phyloP scores from a whole-genome alignment of 202 grass and related monocot genomes.

The Panicum virgatum region DNA sequence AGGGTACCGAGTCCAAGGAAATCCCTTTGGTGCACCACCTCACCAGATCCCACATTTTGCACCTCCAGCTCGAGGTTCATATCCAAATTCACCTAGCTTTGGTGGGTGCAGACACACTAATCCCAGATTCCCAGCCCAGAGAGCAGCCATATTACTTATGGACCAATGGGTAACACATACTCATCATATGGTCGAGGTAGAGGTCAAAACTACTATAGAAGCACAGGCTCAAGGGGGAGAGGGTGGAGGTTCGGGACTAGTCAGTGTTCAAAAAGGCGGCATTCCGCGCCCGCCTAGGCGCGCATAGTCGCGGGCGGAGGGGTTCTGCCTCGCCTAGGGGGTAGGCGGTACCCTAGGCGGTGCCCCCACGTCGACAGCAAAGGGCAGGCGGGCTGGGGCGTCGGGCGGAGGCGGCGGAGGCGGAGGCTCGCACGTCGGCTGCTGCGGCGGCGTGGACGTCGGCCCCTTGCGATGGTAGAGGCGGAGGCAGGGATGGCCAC shows the following conservation, averaged over 20 bases:
- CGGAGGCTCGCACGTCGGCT: no score
- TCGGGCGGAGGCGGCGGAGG: no score
- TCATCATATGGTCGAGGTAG: constrained; percentile 20
- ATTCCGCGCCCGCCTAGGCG: no score
- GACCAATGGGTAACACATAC: constrained; percentile 20
- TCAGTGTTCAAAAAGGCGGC: no score
- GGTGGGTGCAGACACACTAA: constrained; percentile 12
- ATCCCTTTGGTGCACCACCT: constrained; percentile 17
- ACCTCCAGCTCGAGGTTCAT: constrained; percentile 16
- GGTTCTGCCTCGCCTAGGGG: no score
- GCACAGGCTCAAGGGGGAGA: constrained; percentile 22
- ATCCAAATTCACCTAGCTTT: constrained; percentile 29
- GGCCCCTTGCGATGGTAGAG: no score
- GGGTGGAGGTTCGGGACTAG: background rate
- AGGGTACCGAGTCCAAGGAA: constrained; percentile 36
- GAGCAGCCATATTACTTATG: constrained; percentile 4
- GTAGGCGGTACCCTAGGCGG: no score
- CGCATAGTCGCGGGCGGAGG: no score
- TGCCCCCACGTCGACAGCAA: no score
- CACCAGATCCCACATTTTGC: constrained; percentile 31
- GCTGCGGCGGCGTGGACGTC: no score
- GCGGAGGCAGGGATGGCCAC: no score
- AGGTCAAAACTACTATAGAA: constrained; percentile 7
- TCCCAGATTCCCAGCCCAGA: constrained; percentile 17
- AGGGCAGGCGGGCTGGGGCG: no score